Evolutionary conservation across 352 stramenopile species (phyloP), one percentile per base, ranked within the genome.

Genomic region (Pythium brassicae): DNA sequence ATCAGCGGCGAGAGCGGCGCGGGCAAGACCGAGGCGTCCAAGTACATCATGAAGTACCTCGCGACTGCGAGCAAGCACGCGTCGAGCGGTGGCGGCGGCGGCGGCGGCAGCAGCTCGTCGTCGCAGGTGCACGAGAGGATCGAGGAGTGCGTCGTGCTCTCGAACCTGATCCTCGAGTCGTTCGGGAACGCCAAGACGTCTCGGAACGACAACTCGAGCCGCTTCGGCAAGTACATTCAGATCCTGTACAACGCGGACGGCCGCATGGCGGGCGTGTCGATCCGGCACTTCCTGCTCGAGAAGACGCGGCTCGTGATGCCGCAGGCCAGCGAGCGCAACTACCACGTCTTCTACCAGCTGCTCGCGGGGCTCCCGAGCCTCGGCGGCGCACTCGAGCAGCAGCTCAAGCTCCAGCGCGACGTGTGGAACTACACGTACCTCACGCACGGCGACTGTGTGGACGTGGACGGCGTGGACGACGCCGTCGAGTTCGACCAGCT

Each of bases 1-100:
- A 91, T 98, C n/a, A 97, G 85, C 22, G 93, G 93, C 26, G 93
- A 98, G 57, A 96, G 83, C 34, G 93, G 93, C 9, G 92, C 92
- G 0, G 94, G 94, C 9, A 98, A 98, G 71, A 98, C 94, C 0
- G 92, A 98, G 62, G 96, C 91, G 3, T 97, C 91, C 42, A 98
- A 98, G 69, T 96, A 97, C 60, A 89, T 92, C 14, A 90, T 92
- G 82, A 92, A 94, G 51, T 91, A 95, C 50, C 72, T 94, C 11
- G 82, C 84, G 5, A 85, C 82, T 1, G 81, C 81, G 3, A 93
- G 83, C 57, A 84, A 87, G 27, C 79, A 86, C 45, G 74, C 62
- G 3, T 59, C 52, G 11, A 25, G 56, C 43, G 8, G 60, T 17
- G 4, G 14, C 23, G 20, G 8, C 23, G 20, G 55, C 2, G 49